Conservation (phyloP, 1,139 yeast species). For the Arxiozyma slooffiae region DNA sequence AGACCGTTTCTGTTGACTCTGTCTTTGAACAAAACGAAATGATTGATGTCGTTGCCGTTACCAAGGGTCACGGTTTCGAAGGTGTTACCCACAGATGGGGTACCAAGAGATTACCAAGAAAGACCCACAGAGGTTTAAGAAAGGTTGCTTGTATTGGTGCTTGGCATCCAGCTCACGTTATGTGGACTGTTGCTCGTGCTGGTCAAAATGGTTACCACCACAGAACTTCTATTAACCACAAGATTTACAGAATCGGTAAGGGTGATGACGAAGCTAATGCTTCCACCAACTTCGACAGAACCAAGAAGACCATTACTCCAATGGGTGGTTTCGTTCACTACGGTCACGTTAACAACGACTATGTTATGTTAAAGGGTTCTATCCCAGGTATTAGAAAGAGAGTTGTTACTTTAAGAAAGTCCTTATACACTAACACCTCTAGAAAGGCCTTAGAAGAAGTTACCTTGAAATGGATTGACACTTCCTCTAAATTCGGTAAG, state of each 20-base stretch:
- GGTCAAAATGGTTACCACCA: constrained; percentile 99
- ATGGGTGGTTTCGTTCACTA: constrained; percentile 99
- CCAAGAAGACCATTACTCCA: constrained; percentile 99
- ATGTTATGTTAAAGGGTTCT: constrained; percentile 94
- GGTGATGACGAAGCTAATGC: constrained; percentile 91
- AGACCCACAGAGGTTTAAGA: constrained; percentile 99
- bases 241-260: constrained; percentile 98
- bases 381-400: constrained; percentile 99
- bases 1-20: constrained; percentile 90
- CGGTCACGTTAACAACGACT: constrained; percentile 97
- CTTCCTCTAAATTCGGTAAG: constrained; percentile 99
- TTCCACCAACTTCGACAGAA: constrained; percentile 97
- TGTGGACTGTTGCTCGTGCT: constrained; percentile 99
- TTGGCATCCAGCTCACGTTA: constrained; percentile 99
- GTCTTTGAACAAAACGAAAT: constrained; percentile 98
- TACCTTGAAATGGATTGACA: constrained; percentile 98
- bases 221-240: constrained; percentile 99
- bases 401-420: constrained; percentile 96
- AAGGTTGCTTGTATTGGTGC: constrained; percentile 99
- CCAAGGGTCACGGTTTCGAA: constrained; percentile 99
- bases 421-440: constrained; percentile 94
- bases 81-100: constrained; percentile 99
- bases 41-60: constrained; percentile 97
- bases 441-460: constrained; percentile 97
- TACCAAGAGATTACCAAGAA: constrained; percentile 99